A percentile compares a stretch with the other conserved stretches of the same genome.
Evolutionary conservation across 2,329 filamentous ascomycete genomes (phyloP).

Genomic region (Colletotrichum salicis): DNA sequence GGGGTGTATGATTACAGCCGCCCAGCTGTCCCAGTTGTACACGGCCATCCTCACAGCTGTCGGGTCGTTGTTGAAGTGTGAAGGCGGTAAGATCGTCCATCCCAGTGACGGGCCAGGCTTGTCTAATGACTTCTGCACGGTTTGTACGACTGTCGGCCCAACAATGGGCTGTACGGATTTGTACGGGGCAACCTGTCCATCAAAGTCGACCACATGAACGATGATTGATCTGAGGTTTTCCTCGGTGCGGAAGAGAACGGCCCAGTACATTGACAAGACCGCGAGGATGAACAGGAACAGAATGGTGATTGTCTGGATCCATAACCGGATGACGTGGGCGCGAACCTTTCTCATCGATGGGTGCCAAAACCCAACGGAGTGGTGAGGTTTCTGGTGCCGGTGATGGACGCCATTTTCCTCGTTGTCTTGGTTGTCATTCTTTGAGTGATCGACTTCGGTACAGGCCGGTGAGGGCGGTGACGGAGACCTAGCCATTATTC

Average conservation of each 20-base stretch:
- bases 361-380: slow-evolving; percentile 58
- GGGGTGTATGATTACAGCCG: slow-evolving; percentile 70
- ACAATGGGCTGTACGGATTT: slow-evolving; percentile 60
- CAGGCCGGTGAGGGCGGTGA: too few species aligned
- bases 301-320: slow-evolving; percentile 45
- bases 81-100: slow-evolving; percentile 58
- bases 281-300: slow-evolving; percentile 66
- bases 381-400: slow-evolving; percentile 33
- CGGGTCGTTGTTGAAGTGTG: slow-evolving; percentile 66
- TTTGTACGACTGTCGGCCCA: slow-evolving; percentile 62
- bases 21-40: slow-evolving; percentile 69
- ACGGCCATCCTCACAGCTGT: slow-evolving; percentile 66
- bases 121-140: slow-evolving; percentile 55
- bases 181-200: slow-evolving; percentile 65
- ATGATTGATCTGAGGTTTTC: slow-evolving; percentile 58
- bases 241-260: slow-evolving; percentile 62
- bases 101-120: slow-evolving; percentile 56
- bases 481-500: not conserved
- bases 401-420: not conserved
- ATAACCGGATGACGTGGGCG: slow-evolving; percentile 40
- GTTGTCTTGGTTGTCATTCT: not conserved
- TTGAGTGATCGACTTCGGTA: not conserved
- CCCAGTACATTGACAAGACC: slow-evolving; percentile 72
- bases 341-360: slow-evolving; percentile 44
- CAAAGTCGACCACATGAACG: slow-evolving; percentile 72